A percentile compares a stretch with the other conserved stretches of the same genome.
These are phyloP conservation scores for Debaryomycetaceae sp. DNA, from an alignment of 1,139 yeast species.

Conservation along the genomic window DNA sequence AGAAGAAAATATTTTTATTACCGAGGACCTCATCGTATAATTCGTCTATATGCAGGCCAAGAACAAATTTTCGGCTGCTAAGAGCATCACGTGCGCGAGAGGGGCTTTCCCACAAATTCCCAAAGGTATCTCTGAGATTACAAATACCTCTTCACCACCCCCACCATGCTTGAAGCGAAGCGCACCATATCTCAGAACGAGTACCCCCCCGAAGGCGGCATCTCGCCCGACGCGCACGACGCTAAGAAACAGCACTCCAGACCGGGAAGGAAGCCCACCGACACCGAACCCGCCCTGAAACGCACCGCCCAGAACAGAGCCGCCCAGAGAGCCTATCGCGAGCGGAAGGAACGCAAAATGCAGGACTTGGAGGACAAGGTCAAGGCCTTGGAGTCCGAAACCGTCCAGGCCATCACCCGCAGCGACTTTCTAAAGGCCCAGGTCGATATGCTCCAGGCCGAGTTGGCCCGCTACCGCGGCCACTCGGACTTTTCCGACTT, in stretches of 20 bases:
- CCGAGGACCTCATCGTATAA: too few species aligned
- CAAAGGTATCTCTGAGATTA: background rate
- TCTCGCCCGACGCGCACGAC: constrained; percentile 13
- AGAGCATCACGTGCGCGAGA: background rate
- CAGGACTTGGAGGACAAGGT: constrained; percentile 80
- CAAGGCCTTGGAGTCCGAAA: constrained; percentile 55
- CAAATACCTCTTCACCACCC: background rate
- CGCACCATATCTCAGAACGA: constrained; percentile 17
- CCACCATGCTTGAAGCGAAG: constrained; percentile 24
- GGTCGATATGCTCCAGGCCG: constrained; percentile 62
- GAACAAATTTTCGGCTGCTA: background rate
- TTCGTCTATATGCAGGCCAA: too few species aligned
- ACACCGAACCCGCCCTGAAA: constrained; percentile 72
- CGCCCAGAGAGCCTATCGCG: constrained; percentile 94
- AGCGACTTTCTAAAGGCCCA: constrained; percentile 66
- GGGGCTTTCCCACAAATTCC: background rate
- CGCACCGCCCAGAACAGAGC: constrained; percentile 96
- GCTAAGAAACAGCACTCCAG: constrained; percentile 30
- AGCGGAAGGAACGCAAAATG: constrained; percentile 82
- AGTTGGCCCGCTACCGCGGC: constrained; percentile 56
- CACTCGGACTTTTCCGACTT: constrained; percentile 25
- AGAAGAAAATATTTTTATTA: too few species aligned
- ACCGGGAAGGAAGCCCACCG: constrained; percentile 61
- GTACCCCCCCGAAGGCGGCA: background rate
- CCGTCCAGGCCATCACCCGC: constrained; percentile 53